Conservation (phyloP, 2,329 filamentous ascomycete species). For the Claviceps monticola region DNA sequence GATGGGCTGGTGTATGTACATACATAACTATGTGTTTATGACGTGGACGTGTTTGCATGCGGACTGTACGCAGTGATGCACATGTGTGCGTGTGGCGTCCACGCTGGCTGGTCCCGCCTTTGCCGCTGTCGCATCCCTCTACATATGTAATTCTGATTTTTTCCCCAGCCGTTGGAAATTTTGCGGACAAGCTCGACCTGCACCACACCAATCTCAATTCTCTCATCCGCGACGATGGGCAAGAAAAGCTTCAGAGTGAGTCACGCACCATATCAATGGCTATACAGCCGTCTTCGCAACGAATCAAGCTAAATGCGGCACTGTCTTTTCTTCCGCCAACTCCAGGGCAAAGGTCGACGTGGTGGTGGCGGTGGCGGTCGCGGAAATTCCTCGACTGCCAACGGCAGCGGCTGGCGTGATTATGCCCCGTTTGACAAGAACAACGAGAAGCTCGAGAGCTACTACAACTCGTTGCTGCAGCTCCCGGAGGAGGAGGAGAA, state of each 20-base stretch:
- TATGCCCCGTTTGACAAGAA: slow-evolving; percentile 46
- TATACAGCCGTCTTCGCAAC: not conserved
- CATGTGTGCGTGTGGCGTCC: not conserved
- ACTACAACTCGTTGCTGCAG: slow-evolving; percentile 68
- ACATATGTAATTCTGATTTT: not conserved
- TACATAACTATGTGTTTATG: too few species aligned
- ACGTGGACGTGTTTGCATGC: too few species aligned
- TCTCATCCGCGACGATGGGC: slow-evolving; percentile 19
- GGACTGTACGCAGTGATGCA: not conserved
- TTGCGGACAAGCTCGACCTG: not conserved
- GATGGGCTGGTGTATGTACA: too few species aligned
- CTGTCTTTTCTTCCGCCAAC: slow-evolving; percentile 6
- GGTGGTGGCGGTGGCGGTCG: slow-evolving; percentile 21
- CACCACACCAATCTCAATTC: not conserved
- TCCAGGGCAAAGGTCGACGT: slow-evolving; percentile 23
- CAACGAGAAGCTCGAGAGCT: slow-evolving; percentile 75
- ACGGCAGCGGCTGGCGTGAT: slow-evolving; percentile 20
- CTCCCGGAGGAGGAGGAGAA: slow-evolving; percentile 65
- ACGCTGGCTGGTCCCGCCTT: not conserved
- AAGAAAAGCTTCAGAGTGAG: slow-evolving; percentile 24
- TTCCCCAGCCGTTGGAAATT: not conserved
- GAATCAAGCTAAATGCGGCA: not conserved
- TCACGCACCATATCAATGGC: not conserved
- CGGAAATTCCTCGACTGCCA: slow-evolving; percentile 8
- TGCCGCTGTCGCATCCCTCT: not conserved